Conservation (phyloP, 202 grass and related monocot genomes). For the Schoenoplectus triqueter region DNA sequence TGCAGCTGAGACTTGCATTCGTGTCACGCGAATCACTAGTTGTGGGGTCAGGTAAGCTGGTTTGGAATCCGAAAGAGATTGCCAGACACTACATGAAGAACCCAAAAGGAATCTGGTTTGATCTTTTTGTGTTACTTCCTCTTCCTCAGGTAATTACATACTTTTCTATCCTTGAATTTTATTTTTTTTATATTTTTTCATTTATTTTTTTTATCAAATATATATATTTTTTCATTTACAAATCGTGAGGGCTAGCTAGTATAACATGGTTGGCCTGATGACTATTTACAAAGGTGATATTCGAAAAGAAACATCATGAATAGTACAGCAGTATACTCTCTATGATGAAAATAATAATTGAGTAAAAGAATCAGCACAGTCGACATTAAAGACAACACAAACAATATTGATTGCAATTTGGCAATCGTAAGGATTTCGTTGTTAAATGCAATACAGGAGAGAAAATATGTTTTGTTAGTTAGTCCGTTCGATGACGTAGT, state of each 20-base stretch:
- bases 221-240: background rate
- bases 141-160: slow-evolving; percentile 71
- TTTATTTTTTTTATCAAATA: background rate
- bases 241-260: background rate
- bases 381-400: background rate
- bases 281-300: background rate
- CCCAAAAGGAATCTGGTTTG: slow-evolving; percentile 74
- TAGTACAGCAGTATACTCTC: too few relatives aligned
- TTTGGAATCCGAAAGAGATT: slow-evolving; percentile 91
- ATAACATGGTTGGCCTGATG: background rate
- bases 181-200: background rate
- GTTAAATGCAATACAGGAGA: background rate
- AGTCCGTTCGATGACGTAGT: background rate
- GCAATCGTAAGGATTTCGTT: background rate
- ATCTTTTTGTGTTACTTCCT: slow-evolving; percentile 93
- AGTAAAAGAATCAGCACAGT: background rate
- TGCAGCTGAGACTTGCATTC: slow-evolving; percentile 93
- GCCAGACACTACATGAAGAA: slow-evolving; percentile 71
- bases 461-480: background rate
- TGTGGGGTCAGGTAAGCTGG: slow-evolving; percentile 91
- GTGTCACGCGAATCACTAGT: slow-evolving; percentile 94
- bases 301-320: background rate
- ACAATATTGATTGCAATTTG: background rate
- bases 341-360: background rate
- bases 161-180: slow-evolving; percentile 7